These are phyloP conservation scores for Metschnikowia dekortorum DNA, from an alignment of 805 yeast genomes.

Conservation along the genomic window DNA sequence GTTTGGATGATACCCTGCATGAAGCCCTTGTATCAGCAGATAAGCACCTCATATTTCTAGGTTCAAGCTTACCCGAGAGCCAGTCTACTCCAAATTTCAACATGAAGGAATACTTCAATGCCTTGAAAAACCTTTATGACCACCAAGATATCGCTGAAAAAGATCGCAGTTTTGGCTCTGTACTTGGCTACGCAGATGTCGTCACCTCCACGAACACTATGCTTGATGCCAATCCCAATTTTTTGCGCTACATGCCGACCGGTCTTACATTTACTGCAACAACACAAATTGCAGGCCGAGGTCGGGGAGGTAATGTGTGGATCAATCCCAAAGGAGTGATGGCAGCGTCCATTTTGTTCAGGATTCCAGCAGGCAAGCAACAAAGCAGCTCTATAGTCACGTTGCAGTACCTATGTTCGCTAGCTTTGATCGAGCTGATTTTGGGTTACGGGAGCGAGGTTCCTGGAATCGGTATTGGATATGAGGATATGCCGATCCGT, in stretches of 20 bases:
- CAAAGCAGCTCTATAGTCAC: slow-evolving; percentile 63
- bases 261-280: slow-evolving; percentile 73
- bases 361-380: slow-evolving; percentile 45
- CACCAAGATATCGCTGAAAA: slow-evolving; percentile 18
- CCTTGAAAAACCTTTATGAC: slow-evolving; percentile 33
- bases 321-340: slow-evolving; percentile 89
- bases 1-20: slow-evolving; percentile 10
- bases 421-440: slow-evolving; percentile 81
- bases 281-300: slow-evolving; percentile 85
- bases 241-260: slow-evolving; percentile 59
- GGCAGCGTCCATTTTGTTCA: slow-evolving; percentile 71
- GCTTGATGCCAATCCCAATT: slow-evolving; percentile 64
- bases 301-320: slow-evolving; percentile 95
- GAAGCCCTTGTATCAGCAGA: slow-evolving; percentile 27
- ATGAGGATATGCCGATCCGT: slow-evolving; percentile 69
- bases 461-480: slow-evolving; percentile 46
- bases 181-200: slow-evolving; percentile 77
- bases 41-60: slow-evolving; percentile 50
- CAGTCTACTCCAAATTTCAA: slow-evolving; percentile 71
- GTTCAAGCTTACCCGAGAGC: slow-evolving; percentile 44
- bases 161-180: slow-evolving; percentile 50
- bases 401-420: slow-evolving; percentile 76
- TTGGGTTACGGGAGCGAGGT: slow-evolving; percentile 45
- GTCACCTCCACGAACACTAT: slow-evolving; percentile 82
- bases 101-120: slow-evolving; percentile 48